Percentiles rank a stretch among this genome's conserved stretches.
phyloP scores from a whole-genome alignment of 2,329 filamentous ascomycete species.

The Aspergillus quadricinctus region DNA sequence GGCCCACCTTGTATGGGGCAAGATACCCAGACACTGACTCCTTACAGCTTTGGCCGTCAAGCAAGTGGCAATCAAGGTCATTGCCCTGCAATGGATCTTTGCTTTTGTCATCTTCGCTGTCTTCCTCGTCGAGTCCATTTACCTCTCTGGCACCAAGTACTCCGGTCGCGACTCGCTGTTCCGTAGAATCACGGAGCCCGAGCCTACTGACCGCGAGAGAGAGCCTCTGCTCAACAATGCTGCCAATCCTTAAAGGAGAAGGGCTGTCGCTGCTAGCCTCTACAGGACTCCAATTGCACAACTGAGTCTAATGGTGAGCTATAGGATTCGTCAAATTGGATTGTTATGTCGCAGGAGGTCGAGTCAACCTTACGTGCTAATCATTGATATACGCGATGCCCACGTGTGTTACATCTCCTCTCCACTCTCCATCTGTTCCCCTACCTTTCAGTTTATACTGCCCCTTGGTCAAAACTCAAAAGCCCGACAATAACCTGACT shows the following conservation, averaged over 20 bases:
- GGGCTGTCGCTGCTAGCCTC: background rate
- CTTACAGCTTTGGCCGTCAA: slow-evolving; percentile 62
- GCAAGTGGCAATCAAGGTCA: slow-evolving; percentile 67
- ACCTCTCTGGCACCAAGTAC: slow-evolving; percentile 32
- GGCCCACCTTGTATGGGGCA: background rate
- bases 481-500: background rate
- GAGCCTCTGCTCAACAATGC: slow-evolving; percentile 49
- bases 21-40: background rate
- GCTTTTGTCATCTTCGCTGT: slow-evolving; percentile 76
- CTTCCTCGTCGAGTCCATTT: slow-evolving; percentile 65
- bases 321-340: background rate
- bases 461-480: background rate
- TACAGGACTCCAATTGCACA: background rate
- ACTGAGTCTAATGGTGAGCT: background rate
- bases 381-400: background rate
- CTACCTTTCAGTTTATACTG: background rate
- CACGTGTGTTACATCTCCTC: background rate
- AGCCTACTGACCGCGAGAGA: slow-evolving; percentile 49
- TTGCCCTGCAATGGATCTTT: slow-evolving; percentile 90
- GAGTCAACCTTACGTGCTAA: background rate
- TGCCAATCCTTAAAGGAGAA: background rate
- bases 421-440: background rate
- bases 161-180: slow-evolving; percentile 34
- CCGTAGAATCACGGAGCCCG: slow-evolving; percentile 28
- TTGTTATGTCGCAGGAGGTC: background rate